Conservation (phyloP, 78 protist genomes). For the Anaeramoeba ignava region DNA sequence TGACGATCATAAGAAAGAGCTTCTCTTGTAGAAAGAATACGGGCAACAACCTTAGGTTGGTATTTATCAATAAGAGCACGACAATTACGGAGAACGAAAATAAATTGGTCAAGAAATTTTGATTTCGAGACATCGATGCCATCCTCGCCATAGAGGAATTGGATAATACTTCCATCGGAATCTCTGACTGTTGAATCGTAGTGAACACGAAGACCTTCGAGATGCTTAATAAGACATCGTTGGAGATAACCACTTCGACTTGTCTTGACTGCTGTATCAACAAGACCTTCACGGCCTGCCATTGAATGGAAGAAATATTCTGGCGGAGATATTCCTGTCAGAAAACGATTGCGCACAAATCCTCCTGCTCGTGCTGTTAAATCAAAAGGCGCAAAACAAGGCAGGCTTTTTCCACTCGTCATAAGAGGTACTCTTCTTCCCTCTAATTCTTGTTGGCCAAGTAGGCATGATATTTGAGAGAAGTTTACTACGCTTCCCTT, state of each 20-base stretch:
- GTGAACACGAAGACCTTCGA: slow-evolving; percentile 32
- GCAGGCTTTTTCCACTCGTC: slow-evolving; percentile 84
- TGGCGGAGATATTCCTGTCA: slow-evolving; percentile 69
- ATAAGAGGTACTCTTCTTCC: slow-evolving; percentile 94
- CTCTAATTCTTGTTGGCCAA: slow-evolving; percentile 92
- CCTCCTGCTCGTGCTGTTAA: slow-evolving; percentile 78
- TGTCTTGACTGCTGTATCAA: slow-evolving; percentile 99
- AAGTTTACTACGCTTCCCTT: slow-evolving; percentile 90
- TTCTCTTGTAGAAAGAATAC: neutral
- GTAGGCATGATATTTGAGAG: slow-evolving; percentile 85
- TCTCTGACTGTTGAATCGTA: slow-evolving; percentile 60
- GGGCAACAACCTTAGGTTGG: neutral
- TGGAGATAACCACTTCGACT: slow-evolving; percentile 89
- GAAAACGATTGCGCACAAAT: slow-evolving; percentile 80
- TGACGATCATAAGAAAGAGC: neutral
- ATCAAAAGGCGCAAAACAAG: slow-evolving; percentile 63
- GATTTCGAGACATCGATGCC: slow-evolving; percentile 56
- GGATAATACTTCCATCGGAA: slow-evolving; percentile 75
- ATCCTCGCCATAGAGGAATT: slow-evolving; percentile 93
- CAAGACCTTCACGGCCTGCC: slow-evolving; percentile 99
- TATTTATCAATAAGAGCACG: slow-evolving; percentile 12
- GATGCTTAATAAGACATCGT: slow-evolving; percentile 89
- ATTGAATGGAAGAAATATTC: slow-evolving; percentile 97
- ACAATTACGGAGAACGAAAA: slow-evolving; percentile 44
- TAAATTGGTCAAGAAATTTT: slow-evolving; percentile 31